Evolutionary conservation across 768 basidiomycete genomes (phyloP).

Genomic region (Coprinopsis marcescibilis): DNA sequence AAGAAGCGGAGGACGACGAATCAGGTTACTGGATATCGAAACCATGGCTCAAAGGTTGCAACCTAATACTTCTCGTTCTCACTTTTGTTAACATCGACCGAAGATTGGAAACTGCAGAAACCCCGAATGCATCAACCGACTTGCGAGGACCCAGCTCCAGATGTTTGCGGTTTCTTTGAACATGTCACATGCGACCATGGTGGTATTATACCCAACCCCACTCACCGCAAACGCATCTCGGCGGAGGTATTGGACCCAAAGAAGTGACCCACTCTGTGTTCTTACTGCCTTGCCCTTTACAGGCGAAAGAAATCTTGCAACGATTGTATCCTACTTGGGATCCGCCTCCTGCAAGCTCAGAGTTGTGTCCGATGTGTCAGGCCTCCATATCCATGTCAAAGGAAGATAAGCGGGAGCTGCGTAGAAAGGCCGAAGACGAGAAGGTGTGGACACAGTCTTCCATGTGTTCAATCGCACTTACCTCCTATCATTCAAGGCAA

Average conservation of each 20-base stretch:
- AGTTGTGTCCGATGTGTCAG: constrained; percentile 58
- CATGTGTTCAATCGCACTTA: background rate
- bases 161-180: constrained; percentile 44
- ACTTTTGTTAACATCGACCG: background rate
- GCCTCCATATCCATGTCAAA: constrained; percentile 42
- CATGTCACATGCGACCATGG: constrained; percentile 76
- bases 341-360: constrained; percentile 43
- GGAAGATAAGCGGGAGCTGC: constrained; percentile 56
- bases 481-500: constrained; percentile 38
- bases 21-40: constrained; percentile 73
- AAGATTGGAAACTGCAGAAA: constrained; percentile 68
- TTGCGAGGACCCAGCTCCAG: constrained; percentile 62
- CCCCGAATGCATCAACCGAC: constrained; percentile 71
- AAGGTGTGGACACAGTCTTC: constrained; percentile 41
- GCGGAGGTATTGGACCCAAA: constrained; percentile 36
- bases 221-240: constrained; percentile 59
- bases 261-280: background rate
- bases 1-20: constrained; percentile 33
- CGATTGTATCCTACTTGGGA: constrained; percentile 61
- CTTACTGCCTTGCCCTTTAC: background rate
- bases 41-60: constrained; percentile 69
- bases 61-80: background rate
- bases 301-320: constrained; percentile 56
- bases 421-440: constrained; percentile 70
- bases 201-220: constrained; percentile 46